phyloP scores from a whole-genome alignment of 345 rosid genomes.

The Melaleuca alternifolia region DNA sequence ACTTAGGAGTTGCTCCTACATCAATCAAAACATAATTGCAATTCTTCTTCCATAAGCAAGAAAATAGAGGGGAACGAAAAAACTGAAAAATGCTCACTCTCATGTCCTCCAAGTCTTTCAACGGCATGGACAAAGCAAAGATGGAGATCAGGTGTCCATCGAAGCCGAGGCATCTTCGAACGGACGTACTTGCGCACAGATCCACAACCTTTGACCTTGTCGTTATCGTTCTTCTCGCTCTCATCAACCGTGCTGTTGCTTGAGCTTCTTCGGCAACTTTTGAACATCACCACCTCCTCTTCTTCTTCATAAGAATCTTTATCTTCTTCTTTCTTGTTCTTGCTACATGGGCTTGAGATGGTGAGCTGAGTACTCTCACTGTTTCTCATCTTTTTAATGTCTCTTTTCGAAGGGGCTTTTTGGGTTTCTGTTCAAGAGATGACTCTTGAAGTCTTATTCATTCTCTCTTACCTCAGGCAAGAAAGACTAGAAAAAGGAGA shows the following conservation, averaged over 20 bases:
- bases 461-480: not conserved
- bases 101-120: constrained; percentile 48
- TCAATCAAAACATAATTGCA: not conserved
- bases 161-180: constrained; percentile 40
- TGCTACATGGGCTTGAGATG: not conserved
- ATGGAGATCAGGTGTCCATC: constrained; percentile 54
- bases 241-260: constrained; percentile 54
- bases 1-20: constrained; percentile 40
- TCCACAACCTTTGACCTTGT: constrained; percentile 18
- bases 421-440: not conserved
- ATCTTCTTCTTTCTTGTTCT: not conserved
- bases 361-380: not conserved
- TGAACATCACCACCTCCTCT: not conserved
- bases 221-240: not conserved
- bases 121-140: constrained; percentile 33
- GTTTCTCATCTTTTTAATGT: not conserved
- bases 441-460: not conserved
- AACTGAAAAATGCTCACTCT: constrained; percentile 22
- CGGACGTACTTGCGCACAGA: constrained; percentile 50
- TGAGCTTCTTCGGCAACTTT: constrained; percentile 14
- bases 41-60: not conserved
- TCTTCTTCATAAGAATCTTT: constrained; percentile 18
- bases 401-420: not conserved
- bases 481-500: not conserved
- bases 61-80: not conserved